Percentiles rank a stretch among this genome's conserved stretches.
These are phyloP conservation scores for Pythium dissimile DNA, from an alignment of 352 stramenopile species.

Conservation along the genomic window DNA sequence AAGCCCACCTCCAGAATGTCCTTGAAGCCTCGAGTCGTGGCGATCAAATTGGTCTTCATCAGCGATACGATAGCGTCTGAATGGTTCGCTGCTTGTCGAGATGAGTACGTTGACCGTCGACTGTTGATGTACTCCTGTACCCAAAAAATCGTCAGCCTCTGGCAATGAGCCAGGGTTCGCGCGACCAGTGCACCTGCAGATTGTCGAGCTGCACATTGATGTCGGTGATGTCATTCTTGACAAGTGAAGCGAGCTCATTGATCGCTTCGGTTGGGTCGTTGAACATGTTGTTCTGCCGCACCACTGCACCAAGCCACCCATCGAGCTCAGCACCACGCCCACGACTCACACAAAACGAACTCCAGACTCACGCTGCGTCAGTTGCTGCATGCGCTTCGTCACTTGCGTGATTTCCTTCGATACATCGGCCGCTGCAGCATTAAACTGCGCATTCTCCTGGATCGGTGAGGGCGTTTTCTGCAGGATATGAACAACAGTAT, in stretches of 20 bases:
- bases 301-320: slow-evolving; percentile 34
- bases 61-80: slow-evolving; percentile 80
- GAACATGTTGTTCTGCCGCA: slow-evolving; percentile 89
- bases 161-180: neutral
- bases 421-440: slow-evolving; percentile 72
- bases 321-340: neutral
- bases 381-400: slow-evolving; percentile 75
- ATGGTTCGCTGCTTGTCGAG: slow-evolving; percentile 72
- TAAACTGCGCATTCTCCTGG: slow-evolving; percentile 79
- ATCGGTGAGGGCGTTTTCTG: slow-evolving; percentile 47
- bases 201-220: slow-evolving; percentile 87
- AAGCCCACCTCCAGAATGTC: slow-evolving; percentile 62
- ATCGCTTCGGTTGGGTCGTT: slow-evolving; percentile 83
- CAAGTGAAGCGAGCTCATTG: slow-evolving; percentile 73
- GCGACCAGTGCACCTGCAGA: slow-evolving; percentile 45
- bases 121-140: slow-evolving; percentile 69
- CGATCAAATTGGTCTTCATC: slow-evolving; percentile 84
- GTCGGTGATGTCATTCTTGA: slow-evolving; percentile 87
- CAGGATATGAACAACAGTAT: neutral
- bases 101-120: slow-evolving; percentile 48
- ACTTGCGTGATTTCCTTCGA: slow-evolving; percentile 82
- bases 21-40: slow-evolving; percentile 77
- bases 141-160: neutral
- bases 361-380: slow-evolving; percentile 60
- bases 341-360: neutral